Conservation (phyloP, 331 rosid species). For the Acacia concinna region DNA sequence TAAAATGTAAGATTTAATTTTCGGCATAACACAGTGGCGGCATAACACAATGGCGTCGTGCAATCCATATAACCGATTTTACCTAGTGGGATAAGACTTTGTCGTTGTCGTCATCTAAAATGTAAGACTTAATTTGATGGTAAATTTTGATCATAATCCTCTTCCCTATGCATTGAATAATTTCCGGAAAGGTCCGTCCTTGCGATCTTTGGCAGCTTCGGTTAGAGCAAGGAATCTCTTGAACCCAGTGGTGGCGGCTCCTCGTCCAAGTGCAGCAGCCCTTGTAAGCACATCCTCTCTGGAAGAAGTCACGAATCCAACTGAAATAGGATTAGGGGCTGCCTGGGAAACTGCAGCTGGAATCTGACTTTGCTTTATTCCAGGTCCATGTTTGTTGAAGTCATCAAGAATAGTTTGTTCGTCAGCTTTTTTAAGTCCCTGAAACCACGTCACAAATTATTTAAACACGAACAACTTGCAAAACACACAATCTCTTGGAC, state of each 20-base stretch:
- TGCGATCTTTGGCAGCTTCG: constrained; percentile 97
- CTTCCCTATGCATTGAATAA: constrained; percentile 73
- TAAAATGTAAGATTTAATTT: no score
- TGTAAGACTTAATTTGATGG: no score
- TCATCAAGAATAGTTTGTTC: constrained; percentile 89
- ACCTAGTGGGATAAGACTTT: no score
- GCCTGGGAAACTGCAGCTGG: constrained; percentile 50
- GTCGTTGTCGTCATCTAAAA: no score
- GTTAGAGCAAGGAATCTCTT: constrained; percentile 93
- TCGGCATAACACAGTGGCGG: no score
- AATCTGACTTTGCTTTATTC: constrained; percentile 67
- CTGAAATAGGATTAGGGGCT: constrained; percentile 54
- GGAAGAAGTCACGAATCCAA: constrained; percentile 66
- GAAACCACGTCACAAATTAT: constrained; percentile 36
- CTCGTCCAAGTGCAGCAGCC: constrained; percentile 98
- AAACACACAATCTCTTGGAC: constrained; percentile 14
- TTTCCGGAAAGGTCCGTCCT: constrained; percentile 95
- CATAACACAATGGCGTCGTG: no score
- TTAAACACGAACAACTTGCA: constrained; percentile 2
- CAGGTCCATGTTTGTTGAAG: constrained; percentile 88
- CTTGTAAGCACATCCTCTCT: constrained; percentile 88
- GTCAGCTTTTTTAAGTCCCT: constrained; percentile 91
- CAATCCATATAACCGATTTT: no score
- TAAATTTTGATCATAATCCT: no score
- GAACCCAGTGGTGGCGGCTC: constrained; percentile 97